Conservation (phyloP, 495 filamentous ascomycete species). For the Rostrohypoxylon terebratum region DNA sequence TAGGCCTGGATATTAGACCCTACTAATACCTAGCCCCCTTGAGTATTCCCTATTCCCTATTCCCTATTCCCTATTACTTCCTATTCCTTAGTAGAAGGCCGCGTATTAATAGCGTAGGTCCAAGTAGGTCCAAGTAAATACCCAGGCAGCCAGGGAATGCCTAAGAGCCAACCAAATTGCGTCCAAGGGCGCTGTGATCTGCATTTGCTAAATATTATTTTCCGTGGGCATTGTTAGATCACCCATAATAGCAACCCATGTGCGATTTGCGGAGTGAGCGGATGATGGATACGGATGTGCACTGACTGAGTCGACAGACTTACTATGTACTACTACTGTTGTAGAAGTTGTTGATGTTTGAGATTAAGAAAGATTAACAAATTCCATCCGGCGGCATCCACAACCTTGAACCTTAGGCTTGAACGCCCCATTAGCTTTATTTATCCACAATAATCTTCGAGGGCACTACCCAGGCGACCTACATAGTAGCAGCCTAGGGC, state of each 20-base stretch:
- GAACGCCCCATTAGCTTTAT: slow-evolving; percentile 22
- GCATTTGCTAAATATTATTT: slow-evolving; percentile 28
- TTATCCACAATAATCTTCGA: slow-evolving; percentile 36
- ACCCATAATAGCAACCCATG: slow-evolving; percentile 7
- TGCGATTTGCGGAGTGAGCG: slow-evolving; percentile 33
- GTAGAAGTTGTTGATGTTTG: slow-evolving; percentile 34
- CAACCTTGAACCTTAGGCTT: neutral
- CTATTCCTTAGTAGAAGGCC: neutral
- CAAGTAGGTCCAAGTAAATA: slow-evolving; percentile 4
- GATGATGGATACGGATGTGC: slow-evolving; percentile 25
- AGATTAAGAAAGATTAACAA: slow-evolving; percentile 34
- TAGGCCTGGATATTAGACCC: too few relatives aligned
- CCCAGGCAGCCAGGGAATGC: neutral
- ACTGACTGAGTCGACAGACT: neutral
- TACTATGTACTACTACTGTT: too few relatives aligned
- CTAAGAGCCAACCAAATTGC: slow-evolving; percentile 20
- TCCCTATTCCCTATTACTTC: neutral
- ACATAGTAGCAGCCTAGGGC: too few relatives aligned
- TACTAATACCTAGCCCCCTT: too few relatives aligned
- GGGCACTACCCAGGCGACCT: neutral
- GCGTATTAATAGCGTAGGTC: slow-evolving; percentile 5
- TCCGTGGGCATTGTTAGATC: slow-evolving; percentile 11
- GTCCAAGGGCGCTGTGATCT: slow-evolving; percentile 33
- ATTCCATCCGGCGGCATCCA: slow-evolving; percentile 1
- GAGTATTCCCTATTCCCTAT: neutral